These are phyloP conservation scores for Zasmidium cellare DNA, from an alignment of 2,329 filamentous ascomycete species.

Conservation along the genomic window DNA sequence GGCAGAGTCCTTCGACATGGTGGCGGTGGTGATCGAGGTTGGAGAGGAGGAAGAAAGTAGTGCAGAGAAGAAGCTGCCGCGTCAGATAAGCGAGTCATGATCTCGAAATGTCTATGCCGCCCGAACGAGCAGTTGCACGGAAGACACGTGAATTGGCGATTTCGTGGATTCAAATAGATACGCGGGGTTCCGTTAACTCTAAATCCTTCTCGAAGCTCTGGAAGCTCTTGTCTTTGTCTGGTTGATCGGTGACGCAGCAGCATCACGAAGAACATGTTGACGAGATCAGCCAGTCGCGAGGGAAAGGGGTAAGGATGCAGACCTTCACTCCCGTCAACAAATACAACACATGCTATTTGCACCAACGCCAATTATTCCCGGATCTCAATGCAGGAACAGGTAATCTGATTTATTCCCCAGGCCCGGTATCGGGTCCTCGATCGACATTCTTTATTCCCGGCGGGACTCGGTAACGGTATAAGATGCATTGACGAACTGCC, in stretches of 20 bases:
- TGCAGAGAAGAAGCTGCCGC: not conserved
- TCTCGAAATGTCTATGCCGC: not conserved
- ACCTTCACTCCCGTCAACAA: too few relatives aligned
- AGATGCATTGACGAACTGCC: constrained; percentile 6
- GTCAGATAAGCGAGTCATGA: not conserved
- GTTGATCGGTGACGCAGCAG: not conserved
- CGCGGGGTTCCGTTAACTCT: not conserved
- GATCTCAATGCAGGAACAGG: not conserved
- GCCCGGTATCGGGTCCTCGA: not conserved
- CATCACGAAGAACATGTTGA: not conserved
- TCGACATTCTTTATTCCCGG: constrained; percentile 11
- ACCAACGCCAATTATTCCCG: not conserved
- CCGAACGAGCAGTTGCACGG: not conserved
- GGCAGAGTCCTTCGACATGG: constrained; percentile 19
- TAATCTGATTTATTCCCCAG: not conserved
- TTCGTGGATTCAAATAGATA: not conserved
- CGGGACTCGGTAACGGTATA: constrained; percentile 5
- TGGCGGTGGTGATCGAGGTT: not conserved
- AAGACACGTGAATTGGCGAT: not conserved
- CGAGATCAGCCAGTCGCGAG: not conserved
- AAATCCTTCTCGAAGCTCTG: not conserved
- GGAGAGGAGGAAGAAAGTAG: not conserved
- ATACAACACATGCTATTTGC: not conserved
- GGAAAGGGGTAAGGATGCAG: not conserved
- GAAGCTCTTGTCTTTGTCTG: not conserved